Evolutionary conservation across 176 grass and related monocot genomes (phyloP).

Genomic region (Saccharum spontaneum): DNA sequence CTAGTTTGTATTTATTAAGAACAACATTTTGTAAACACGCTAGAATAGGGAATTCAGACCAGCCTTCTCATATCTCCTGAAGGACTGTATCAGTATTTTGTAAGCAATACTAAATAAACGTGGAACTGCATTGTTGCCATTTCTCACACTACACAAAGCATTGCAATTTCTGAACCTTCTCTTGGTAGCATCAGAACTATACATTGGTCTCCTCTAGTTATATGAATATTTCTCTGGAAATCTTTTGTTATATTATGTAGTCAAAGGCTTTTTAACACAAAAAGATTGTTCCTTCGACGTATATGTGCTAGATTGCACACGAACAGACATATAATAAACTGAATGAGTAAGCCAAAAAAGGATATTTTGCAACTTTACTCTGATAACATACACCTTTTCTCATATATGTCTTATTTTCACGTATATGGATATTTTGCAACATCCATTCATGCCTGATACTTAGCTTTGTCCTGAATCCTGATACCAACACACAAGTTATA

Average conservation of each 20-base stretch:
- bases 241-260: neutral
- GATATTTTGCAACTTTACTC: neutral
- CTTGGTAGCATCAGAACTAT: neutral
- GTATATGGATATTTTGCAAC: neutral
- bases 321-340: neutral
- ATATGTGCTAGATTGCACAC: neutral
- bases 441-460: neutral
- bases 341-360: neutral
- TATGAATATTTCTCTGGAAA: neutral
- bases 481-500: neutral
- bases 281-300: neutral
- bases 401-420: neutral
- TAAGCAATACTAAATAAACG: neutral
- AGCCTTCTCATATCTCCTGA: neutral
- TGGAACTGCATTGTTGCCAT: neutral
- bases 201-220: neutral
- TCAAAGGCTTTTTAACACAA: neutral
- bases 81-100: neutral
- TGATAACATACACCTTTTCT: neutral
- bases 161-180: neutral
- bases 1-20: neutral
- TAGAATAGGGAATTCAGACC: conserved; percentile 11
- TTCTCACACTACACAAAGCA: neutral
- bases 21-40: neutral
- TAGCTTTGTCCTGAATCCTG: neutral